These are phyloP conservation scores for Xylariales sp. DNA, from an alignment of 2,329 filamentous ascomycete species.

Conservation along the genomic window DNA sequence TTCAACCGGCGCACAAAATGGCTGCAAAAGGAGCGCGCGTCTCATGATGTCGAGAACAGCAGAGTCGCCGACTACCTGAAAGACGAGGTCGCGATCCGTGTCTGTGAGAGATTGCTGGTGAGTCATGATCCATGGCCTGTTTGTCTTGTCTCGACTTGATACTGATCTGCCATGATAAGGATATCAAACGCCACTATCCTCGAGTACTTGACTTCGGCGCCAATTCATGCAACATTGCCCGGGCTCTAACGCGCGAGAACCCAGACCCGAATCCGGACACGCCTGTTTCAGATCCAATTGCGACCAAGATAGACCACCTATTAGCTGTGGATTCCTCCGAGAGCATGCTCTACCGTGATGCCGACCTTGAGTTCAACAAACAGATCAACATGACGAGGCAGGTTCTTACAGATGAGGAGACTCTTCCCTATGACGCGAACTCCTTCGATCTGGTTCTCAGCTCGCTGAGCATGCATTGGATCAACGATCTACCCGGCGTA, in stretches of 20 bases:
- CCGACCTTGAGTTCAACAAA: slow-evolving; percentile 77
- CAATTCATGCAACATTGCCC: slow-evolving; percentile 94
- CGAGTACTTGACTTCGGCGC: slow-evolving; percentile 91
- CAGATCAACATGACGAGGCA: slow-evolving; percentile 78
- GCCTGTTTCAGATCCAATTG: slow-evolving; percentile 70
- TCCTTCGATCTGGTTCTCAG: slow-evolving; percentile 92
- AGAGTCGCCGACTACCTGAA: slow-evolving; percentile 91
- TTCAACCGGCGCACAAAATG: slow-evolving; percentile 92
- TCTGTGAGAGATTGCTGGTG: slow-evolving; percentile 83
- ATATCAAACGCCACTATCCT: slow-evolving; percentile 90
- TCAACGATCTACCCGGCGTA: slow-evolving; percentile 92
- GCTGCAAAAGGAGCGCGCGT: slow-evolving; percentile 90
- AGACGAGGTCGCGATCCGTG: slow-evolving; percentile 86
- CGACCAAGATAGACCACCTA: slow-evolving; percentile 77
- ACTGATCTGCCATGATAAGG: slow-evolving; percentile 51
- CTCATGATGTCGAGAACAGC: slow-evolving; percentile 74
- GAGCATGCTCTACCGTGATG: slow-evolving; percentile 83
- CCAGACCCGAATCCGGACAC: slow-evolving; percentile 69
- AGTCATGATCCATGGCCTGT: neutral
- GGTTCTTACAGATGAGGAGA: slow-evolving; percentile 79
- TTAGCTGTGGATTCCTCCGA: slow-evolving; percentile 85
- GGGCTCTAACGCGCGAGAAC: slow-evolving; percentile 78
- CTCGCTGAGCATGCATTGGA: slow-evolving; percentile 92
- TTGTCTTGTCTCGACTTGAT: slow-evolving; percentile 48
- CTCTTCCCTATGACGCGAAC: slow-evolving; percentile 78